phyloP scores from a whole-genome alignment of 2,329 filamentous ascomycete genomes.

The Conoideocrella luteorostrata region DNA sequence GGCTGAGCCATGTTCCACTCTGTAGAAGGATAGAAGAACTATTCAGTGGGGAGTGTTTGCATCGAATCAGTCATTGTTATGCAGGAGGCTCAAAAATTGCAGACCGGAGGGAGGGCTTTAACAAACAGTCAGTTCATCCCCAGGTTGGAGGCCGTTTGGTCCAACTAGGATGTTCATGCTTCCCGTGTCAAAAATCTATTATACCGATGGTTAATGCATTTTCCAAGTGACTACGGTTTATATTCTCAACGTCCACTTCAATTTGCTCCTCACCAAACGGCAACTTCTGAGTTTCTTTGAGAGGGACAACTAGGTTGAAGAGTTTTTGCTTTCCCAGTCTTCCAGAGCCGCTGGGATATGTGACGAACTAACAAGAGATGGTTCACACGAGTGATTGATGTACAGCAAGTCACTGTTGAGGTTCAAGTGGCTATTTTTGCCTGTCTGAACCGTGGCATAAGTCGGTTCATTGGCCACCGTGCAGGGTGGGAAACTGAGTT shows the following conservation, averaged over 20 bases:
- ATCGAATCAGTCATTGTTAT: background rate
- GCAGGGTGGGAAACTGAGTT: conserved; percentile 58
- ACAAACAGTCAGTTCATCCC: conserved; percentile 52
- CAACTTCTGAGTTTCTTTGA: background rate
- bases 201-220: background rate
- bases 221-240: background rate
- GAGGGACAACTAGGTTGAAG: too few relatives aligned
- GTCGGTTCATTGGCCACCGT: conserved; percentile 48
- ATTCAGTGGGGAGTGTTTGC: background rate
- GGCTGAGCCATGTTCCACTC: conserved; percentile 70
- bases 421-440: conserved; percentile 48
- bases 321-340: too few relatives aligned
- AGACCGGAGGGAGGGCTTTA: background rate
- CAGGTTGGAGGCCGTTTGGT: conserved; percentile 45
- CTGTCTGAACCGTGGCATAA: conserved; percentile 60
- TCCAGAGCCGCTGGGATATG: too few relatives aligned
- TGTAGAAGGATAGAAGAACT: conserved; percentile 71
- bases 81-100: background rate
- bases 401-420: conserved; percentile 62
- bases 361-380: conserved; percentile 55
- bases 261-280: background rate
- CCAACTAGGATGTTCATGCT: conserved; percentile 52
- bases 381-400: conserved; percentile 63
- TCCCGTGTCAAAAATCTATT: conserved; percentile 53
- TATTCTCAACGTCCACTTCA: background rate